A percentile compares a stretch with the other conserved stretches of the same genome.
Evolutionary conservation across 805 yeast genomes (phyloP).

Genomic region (Barnettozyma vustinii): DNA sequence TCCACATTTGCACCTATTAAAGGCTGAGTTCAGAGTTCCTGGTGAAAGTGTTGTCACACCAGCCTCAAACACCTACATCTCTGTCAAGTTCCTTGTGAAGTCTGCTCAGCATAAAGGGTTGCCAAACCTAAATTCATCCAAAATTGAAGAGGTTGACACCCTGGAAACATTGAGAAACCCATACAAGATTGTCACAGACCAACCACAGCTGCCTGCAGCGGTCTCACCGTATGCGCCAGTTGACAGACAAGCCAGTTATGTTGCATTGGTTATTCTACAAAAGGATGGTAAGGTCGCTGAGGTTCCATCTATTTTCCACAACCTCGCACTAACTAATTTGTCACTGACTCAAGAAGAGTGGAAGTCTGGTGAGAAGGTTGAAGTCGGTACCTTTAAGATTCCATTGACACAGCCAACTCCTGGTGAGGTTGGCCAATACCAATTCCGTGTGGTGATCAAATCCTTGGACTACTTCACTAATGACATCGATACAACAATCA

Average conservation of each 20-base stretch:
- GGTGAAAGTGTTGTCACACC: slow-evolving; percentile 77
- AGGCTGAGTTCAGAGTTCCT: slow-evolving; percentile 75
- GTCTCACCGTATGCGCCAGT: slow-evolving; percentile 76
- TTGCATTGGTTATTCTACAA: slow-evolving; percentile 63
- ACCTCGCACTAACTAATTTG: slow-evolving; percentile 52
- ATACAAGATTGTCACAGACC: slow-evolving; percentile 52
- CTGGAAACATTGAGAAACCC: slow-evolving; percentile 72
- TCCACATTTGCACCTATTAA: slow-evolving; percentile 63
- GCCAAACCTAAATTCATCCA: slow-evolving; percentile 28
- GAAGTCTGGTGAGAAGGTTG: slow-evolving; percentile 27
- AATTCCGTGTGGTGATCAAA: slow-evolving; percentile 65
- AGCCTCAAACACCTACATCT: slow-evolving; percentile 66
- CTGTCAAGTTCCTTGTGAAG: slow-evolving; percentile 66
- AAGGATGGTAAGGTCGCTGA: slow-evolving; percentile 79
- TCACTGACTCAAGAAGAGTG: slow-evolving; percentile 45
- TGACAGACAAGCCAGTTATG: slow-evolving; percentile 48
- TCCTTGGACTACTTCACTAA: slow-evolving; percentile 77
- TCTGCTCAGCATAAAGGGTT: slow-evolving; percentile 58
- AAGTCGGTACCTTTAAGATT: slow-evolving; percentile 69
- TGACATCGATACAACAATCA: slow-evolving; percentile 68
- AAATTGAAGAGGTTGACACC: slow-evolving; percentile 50
- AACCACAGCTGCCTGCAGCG: slow-evolving; percentile 64
- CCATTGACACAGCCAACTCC: slow-evolving; percentile 77
- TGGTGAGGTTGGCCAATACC: slow-evolving; percentile 54
- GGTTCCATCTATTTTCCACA: slow-evolving; percentile 47